Conservation (phyloP, 495 filamentous ascomycete genomes). For the Neohortaea acidophila region DNA sequence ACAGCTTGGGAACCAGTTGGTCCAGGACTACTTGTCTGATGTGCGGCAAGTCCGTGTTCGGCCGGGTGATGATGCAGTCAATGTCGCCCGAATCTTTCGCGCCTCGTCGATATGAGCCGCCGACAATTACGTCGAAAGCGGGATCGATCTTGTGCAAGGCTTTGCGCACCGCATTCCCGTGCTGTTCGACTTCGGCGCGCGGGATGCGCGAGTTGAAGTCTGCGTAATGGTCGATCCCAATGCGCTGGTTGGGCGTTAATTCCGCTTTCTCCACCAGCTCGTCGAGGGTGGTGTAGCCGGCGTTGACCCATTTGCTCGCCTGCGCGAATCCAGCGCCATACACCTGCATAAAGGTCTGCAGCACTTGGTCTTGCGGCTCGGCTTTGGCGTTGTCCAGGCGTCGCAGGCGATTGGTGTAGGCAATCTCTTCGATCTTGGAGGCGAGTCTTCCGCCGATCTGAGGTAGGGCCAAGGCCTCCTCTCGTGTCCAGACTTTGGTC, state of each 20-base stretch:
- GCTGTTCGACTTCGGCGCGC: constrained; percentile 54
- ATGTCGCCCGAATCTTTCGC: constrained; percentile 61
- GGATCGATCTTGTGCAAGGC: constrained; percentile 48
- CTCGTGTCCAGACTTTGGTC: constrained; percentile 47
- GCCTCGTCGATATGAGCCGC: constrained; percentile 79
- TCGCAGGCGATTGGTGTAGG: constrained; percentile 53
- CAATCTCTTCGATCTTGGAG: constrained; percentile 85
- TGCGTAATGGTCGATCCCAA: constrained; percentile 68
- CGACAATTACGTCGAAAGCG: constrained; percentile 51
- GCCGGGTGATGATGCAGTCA: constrained; percentile 73
- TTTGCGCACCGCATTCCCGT: constrained; percentile 51
- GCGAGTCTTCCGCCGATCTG: constrained; percentile 66
- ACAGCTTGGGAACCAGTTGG: constrained; percentile 47
- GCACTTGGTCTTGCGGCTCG: constrained; percentile 46
- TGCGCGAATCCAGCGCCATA: constrained; percentile 63
- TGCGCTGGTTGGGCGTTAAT: constrained; percentile 56
- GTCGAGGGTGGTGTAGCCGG: constrained; percentile 59
- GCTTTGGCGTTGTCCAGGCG: constrained; percentile 53
- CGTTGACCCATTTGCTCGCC: constrained; percentile 62
- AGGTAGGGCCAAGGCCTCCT: constrained; percentile 52
- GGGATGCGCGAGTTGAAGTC: constrained; percentile 78
- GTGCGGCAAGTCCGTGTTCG: constrained; percentile 36
- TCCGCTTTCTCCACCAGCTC: constrained; percentile 51
- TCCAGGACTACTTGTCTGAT: constrained; percentile 51
- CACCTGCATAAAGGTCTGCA: constrained; percentile 58